phyloP scores from a whole-genome alignment of 257 asterid genomes.

The Capsicum pubescens region DNA sequence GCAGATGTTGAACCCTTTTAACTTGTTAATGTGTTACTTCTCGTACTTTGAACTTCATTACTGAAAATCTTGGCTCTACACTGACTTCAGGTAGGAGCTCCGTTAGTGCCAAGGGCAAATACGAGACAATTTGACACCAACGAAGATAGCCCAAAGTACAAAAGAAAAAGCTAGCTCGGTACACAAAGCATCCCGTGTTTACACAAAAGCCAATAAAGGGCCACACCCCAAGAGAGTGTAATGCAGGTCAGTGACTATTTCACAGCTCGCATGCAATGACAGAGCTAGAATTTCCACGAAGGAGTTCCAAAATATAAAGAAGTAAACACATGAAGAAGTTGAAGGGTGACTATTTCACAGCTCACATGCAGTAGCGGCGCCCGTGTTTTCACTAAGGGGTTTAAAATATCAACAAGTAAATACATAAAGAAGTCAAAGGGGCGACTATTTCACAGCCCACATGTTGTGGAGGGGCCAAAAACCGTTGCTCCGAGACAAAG shows the following conservation, averaged over 20 bases:
- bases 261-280: neutral
- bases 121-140: neutral
- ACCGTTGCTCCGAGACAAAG: too few species aligned
- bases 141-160: neutral
- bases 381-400: too few species aligned
- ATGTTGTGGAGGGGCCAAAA: too few species aligned
- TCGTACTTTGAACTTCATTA: too few species aligned
- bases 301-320: too few species aligned
- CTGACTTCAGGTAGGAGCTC: neutral
- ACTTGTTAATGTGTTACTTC: too few species aligned
- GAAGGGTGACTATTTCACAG: neutral
- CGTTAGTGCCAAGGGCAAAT: neutral
- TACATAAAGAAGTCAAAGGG: too few species aligned
- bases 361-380: neutral
- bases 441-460: neutral
- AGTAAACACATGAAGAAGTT: too few species aligned
- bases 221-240: neutral
- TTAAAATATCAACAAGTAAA: too few species aligned
- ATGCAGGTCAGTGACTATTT: neutral
- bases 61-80: too few species aligned
- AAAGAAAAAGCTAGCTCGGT: neutral
- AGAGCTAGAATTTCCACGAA: too few species aligned
- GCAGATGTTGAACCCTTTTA: too few species aligned
- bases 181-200: neutral
- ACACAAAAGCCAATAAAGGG: neutral